These are phyloP conservation scores for Rosa lucieae DNA, from an alignment of 306 rosid species.

Conservation along the genomic window DNA sequence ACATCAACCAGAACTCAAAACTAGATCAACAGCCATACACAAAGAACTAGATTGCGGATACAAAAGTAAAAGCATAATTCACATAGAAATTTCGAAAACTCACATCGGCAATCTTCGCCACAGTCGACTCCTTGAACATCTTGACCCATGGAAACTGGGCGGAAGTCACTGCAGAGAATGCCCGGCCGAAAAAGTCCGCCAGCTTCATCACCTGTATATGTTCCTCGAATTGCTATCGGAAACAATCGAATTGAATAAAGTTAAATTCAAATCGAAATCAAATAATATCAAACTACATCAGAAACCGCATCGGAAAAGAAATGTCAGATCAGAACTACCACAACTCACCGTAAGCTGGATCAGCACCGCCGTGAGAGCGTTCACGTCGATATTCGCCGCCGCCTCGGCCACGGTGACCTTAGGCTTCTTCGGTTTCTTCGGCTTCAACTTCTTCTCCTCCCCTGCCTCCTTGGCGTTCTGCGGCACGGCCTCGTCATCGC, in stretches of 20 bases:
- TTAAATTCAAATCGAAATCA: not conserved
- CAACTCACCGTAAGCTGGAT: slow-evolving; percentile 59
- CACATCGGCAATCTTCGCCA: slow-evolving; percentile 82
- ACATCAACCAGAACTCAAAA: not conserved
- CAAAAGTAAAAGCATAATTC: not conserved
- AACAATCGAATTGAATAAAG: not conserved
- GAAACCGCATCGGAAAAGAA: slow-evolving; percentile 3
- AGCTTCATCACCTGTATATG: slow-evolving; percentile 80
- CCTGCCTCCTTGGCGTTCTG: slow-evolving; percentile 56
- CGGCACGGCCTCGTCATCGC: slow-evolving; percentile 43
- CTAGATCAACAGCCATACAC: not conserved
- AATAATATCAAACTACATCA: slow-evolving; percentile 44
- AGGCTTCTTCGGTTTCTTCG: slow-evolving; percentile 83
- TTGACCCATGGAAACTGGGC: slow-evolving; percentile 97
- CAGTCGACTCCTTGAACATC: slow-evolving; percentile 70
- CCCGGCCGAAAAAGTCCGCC: slow-evolving; percentile 83
- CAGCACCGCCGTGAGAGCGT: slow-evolving; percentile 60
- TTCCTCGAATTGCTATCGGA: slow-evolving; percentile 49
- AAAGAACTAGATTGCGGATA: no score
- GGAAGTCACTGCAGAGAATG: slow-evolving; percentile 70
- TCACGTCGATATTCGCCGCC: slow-evolving; percentile 71
- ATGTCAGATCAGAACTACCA: slow-evolving; percentile 31
- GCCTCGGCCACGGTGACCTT: slow-evolving; percentile 89
- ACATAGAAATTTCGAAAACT: slow-evolving; percentile 32
- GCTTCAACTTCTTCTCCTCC: slow-evolving; percentile 78